Conservation (phyloP, 2,329 filamentous ascomycete genomes). For the Penicillium fuscoglaucum region DNA sequence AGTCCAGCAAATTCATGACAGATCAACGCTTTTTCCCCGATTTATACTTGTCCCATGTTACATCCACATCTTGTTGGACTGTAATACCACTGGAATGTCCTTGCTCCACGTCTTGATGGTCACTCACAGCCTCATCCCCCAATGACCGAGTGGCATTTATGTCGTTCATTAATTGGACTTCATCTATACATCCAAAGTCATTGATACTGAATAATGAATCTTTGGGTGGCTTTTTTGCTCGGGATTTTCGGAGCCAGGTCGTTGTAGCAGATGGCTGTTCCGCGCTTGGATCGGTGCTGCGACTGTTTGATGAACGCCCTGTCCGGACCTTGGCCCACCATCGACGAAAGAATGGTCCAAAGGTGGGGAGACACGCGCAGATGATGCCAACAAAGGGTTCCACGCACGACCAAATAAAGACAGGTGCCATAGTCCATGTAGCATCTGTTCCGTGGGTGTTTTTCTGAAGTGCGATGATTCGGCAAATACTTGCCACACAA, state of each 20-base stretch:
- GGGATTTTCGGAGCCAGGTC: background rate
- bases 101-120: background rate
- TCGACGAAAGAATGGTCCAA: slow-evolving; percentile 1
- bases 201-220: background rate
- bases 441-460: background rate
- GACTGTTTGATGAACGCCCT: background rate
- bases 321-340: background rate
- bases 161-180: background rate
- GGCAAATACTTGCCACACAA: background rate
- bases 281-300: background rate
- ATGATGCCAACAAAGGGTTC: slow-evolving; percentile 1
- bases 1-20: background rate
- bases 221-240: background rate
- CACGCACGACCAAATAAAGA: background rate
- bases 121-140: background rate
- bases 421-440: slow-evolving; percentile 1
- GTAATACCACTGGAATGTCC: background rate
- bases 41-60: background rate
- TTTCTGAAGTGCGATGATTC: background rate
- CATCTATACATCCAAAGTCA: background rate
- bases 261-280: background rate
- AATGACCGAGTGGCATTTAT: background rate
- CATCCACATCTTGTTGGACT: background rate
- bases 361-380: background rate
- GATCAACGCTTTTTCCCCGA: background rate